Evolutionary conservation across 768 basidiomycete genomes (phyloP), one percentile per base, ranked within the genome.

Genomic region (Leccinellum albellum): DNA sequence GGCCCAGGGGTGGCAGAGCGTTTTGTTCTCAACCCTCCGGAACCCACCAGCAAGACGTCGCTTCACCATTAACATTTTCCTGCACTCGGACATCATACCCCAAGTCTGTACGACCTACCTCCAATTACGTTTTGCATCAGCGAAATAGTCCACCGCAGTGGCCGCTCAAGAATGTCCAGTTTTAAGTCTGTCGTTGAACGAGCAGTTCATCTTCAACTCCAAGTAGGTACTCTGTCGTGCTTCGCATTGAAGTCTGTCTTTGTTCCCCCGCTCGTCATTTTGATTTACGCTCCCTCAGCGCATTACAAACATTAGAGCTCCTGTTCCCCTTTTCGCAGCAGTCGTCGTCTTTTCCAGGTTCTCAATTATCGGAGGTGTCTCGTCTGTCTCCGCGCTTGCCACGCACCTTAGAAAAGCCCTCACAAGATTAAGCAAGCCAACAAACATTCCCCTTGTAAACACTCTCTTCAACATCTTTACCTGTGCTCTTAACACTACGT

Each of bases 401-500:
- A 52, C 49, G 14, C 32, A 51, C 10, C 53, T 67, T 29, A 17
- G 20, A 20, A 62, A 55, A n/a, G 13, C 51, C 50, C 23, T 56
- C 45, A 26, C 50, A 17, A 56, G 28, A 49, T 31, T 55, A 29
- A 40, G 51, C 32, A 40, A 42, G 4, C 29, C 53, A 28, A 24
- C 60, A 21, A n/a, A 50, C 13, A 4, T 51, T 20, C 49, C 51
- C 20, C 21, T 57, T 15, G 23, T 61, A 4, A 23, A 29, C 2
- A 26, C 51, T 23, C 33, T 71, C 24, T 58, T 65, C 45, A 14
- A 47, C 21, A 24, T 35, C 26, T 31, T 70, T 14, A 40, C 51
- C n/a, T 52, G 49, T 33, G 52, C 64, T 13, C n/a, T 70, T 46
- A 54, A 56, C 31, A 37, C 60, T 3, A 54, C 55, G n/a, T 66